phyloP scores from a whole-genome alignment of 2,329 filamentous ascomycete genomes.

The Colletotrichum neosansevieriae region DNA sequence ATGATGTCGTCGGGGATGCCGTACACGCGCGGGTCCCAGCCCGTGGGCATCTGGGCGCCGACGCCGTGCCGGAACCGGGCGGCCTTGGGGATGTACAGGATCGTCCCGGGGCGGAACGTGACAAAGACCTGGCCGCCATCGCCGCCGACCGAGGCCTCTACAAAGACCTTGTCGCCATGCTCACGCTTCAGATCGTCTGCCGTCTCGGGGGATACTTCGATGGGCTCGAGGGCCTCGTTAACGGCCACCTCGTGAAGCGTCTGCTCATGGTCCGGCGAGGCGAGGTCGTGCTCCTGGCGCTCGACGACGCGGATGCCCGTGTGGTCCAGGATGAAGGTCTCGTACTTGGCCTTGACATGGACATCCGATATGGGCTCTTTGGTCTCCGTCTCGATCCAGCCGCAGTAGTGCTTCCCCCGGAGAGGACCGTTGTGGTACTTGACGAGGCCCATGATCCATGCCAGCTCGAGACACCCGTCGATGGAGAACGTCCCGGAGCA shows the following conservation, averaged over 20 bases:
- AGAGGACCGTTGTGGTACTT: conserved; percentile 99
- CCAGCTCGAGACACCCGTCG: conserved; percentile 98
- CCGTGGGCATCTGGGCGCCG: conserved; percentile 94
- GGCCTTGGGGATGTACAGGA: too few relatives aligned
- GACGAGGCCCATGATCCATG: conserved; percentile 99
- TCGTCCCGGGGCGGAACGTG: too few relatives aligned
- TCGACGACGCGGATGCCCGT: conserved; percentile 97
- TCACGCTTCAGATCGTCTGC: too few relatives aligned
- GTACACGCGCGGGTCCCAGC: conserved; percentile 96
- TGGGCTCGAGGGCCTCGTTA: too few relatives aligned
- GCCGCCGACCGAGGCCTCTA: too few relatives aligned
- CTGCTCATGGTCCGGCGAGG: too few relatives aligned
- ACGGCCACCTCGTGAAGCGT: conserved; percentile 97
- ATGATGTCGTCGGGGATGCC: conserved; percentile 98
- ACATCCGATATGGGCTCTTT: conserved; percentile 97
- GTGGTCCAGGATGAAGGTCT: conserved; percentile 95
- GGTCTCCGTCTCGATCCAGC: conserved; percentile 94
- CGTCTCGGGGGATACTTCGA: too few relatives aligned
- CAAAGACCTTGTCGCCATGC: conserved; percentile 48
- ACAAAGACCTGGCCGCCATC: too few relatives aligned
- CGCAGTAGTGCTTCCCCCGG: conserved; percentile 94
- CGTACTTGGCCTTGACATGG: conserved; percentile 93
- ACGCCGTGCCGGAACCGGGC: too few relatives aligned
- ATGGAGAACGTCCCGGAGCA: conserved; percentile 95
- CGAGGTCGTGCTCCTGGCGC: too few relatives aligned